Evolutionary conservation across 306 rosid genomes (phyloP), one percentile per base, ranked within the genome.

Genomic region (Cicer bijugum): DNA sequence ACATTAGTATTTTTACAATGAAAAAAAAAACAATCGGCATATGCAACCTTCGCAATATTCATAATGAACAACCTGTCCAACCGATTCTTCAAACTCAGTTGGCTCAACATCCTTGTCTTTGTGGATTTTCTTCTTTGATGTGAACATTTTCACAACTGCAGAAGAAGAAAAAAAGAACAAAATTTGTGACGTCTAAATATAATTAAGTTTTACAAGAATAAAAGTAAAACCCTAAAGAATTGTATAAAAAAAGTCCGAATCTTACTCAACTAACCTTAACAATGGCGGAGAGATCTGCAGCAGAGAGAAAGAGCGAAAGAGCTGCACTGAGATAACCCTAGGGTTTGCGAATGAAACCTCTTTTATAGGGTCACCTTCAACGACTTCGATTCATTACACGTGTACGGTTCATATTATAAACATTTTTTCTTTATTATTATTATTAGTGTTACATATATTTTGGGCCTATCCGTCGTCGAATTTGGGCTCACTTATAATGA

Each of bases 31-130:
- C 2, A 1, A 38, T 23, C 1, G 1, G 45, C 3, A 59, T 4
- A 5, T 2, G 2, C 65, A 69, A 10, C 40, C 7, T 63, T 38
- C 46, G 33, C 50, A 53, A 47, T 2, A 43, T 12, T 28, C 4
- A 23, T 40, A n/a, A 33, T 16, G 35, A 6, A 42, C 33, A 75
- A 90, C 97, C 88, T 92, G 96, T 1, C 94, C 94, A 78, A 92
- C 97, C 19, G 84, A 35, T 74, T 86, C 94, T 77, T 92, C 96
- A 19, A 86, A 88, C 68, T 88, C 93, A 37, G 93, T 78, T 12
- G 91, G 93, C 33, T 88, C 93, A 37, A 82, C 89, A 82, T 85
- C 88, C 75, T 85, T 88, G 39, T 88, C 96, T 63, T 90, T 90
- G 67, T 76, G 86, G 79, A 90, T 86, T 79, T 90, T 88, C 86